Base-by-base conservation (phyloP, 192 early-diverging fungal genomes). In the Dissophora globulifera region DNA sequence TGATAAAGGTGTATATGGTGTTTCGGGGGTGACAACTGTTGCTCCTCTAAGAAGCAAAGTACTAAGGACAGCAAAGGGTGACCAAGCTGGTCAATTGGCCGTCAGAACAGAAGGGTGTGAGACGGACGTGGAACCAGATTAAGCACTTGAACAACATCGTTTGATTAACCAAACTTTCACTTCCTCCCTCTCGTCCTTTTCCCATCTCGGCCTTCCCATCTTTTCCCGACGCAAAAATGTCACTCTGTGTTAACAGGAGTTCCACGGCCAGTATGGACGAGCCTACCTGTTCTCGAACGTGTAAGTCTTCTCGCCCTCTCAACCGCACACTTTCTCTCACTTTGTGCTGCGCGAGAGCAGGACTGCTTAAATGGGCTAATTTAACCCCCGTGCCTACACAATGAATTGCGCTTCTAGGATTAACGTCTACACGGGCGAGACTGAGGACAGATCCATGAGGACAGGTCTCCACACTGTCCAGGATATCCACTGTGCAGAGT, bases 391-490 rank as follows among this genome's bases (percentile, higher is more conserved):
- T 45, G 46, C 16, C 40, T 20, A 3, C 29, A 27, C 29, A 15
- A 4, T 27, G 27, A n/a, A n/a, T 45, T 4, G 7, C 32, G 57
- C 17, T 35, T 20, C 12, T 35, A 83, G 85, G 27, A 78, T 89
- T 23, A 92, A 91, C 71, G 79, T 88, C 15, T 60, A 72, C 13
- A 80, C 80, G 31, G 89, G 90, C 20, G 51, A 72, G n/a, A 78
- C 82, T 7, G 81, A 85, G 45, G 81, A 86, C 31, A 62, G 90
- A 16, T 56, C 38, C 17, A 94, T 93, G 91, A 88, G 85, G 50
- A 93, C 93, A n/a, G 93, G 93, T 1, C 42, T 84, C 25, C 93
- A 94, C 56, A 86, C 85, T 3, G 90, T 94, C 30, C 64, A 82
- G 20, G 89, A 92, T 57, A 89, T 94, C 50, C 76, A 63, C 53